These are phyloP conservation scores for Simplicillium sp. DNA, from an alignment of 2,329 filamentous ascomycete genomes.

Conservation along the genomic window DNA sequence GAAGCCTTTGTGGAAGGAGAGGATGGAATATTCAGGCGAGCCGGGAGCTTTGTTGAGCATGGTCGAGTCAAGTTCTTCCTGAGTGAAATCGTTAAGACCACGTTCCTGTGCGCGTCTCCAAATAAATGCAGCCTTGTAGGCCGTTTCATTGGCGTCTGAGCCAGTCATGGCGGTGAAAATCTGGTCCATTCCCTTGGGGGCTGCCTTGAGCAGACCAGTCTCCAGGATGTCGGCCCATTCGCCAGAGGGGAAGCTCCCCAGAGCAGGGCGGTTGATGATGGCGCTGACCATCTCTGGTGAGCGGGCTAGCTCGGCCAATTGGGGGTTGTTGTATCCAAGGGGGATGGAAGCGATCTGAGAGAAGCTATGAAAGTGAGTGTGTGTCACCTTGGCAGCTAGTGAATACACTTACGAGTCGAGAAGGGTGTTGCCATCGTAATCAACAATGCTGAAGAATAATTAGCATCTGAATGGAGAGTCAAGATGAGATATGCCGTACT, in stretches of 20 bases:
- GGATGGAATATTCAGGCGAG: conserved; percentile 69
- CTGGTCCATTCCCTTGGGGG: conserved; percentile 74
- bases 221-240: conserved; percentile 77
- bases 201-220: conserved; percentile 70
- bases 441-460: conserved; percentile 38
- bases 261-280: conserved; percentile 79
- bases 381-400: not conserved
- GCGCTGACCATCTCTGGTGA: conserved; percentile 71
- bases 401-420: conserved; percentile 52
- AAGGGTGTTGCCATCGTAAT: conserved; percentile 61
- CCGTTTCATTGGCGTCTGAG: conserved; percentile 88
- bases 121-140: conserved; percentile 95
- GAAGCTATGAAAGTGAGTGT: conserved; percentile 40
- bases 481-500: conserved; percentile 21
- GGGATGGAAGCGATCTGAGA: conserved; percentile 91
- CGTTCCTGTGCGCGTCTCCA: conserved; percentile 75
- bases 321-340: conserved; percentile 84
- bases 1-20: conserved; percentile 83
- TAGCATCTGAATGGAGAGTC: not conserved
- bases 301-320: conserved; percentile 58
- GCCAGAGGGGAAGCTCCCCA: conserved; percentile 82
- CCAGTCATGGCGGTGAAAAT: conserved; percentile 87
- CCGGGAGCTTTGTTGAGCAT: conserved; percentile 79
- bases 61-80: conserved; percentile 61
- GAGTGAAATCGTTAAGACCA: conserved; percentile 73